Evolutionary conservation across 2,329 filamentous ascomycete genomes (phyloP).

Genomic region (Daldinia sp.): DNA sequence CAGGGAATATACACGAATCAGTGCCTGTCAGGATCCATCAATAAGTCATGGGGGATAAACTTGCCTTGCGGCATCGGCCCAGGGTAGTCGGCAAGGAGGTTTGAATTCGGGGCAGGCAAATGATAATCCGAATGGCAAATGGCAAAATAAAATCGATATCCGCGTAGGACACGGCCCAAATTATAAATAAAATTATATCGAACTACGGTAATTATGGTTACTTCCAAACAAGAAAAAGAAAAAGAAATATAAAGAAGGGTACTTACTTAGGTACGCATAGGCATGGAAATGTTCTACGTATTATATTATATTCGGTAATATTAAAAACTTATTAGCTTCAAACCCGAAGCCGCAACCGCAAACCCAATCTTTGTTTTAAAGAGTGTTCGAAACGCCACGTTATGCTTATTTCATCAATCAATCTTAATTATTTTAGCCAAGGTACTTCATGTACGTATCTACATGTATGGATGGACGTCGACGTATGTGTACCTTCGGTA

Average conservation of each 20-base stretch:
- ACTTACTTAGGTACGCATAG: too few species aligned
- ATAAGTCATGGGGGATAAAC: slow-evolving; percentile 27
- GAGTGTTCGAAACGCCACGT: not conserved
- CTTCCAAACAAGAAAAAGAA: not conserved
- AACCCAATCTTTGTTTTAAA: not conserved
- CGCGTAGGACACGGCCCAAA: not conserved
- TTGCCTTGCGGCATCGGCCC: slow-evolving; percentile 35
- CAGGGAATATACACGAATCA: slow-evolving; percentile 36
- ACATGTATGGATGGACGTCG: not conserved
- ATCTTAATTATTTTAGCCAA: not conserved
- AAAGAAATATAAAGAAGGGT: too few species aligned
- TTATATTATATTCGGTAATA: not conserved
- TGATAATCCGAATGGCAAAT: not conserved
- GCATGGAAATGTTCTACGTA: too few species aligned
- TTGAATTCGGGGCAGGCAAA: slow-evolving; percentile 32
- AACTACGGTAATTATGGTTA: not conserved
- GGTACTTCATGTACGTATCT: not conserved
- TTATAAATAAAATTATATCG: not conserved
- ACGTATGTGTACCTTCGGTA: not conserved
- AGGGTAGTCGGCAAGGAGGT: slow-evolving; percentile 26
- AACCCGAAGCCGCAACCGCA: not conserved
- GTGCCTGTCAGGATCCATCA: slow-evolving; percentile 22
- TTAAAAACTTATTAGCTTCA: not conserved
- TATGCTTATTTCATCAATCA: not conserved
- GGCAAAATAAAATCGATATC: slow-evolving; percentile 1